Evolutionary conservation across 202 grass and related monocot species (phyloP).

Genomic region (Eragrostis tef): DNA sequence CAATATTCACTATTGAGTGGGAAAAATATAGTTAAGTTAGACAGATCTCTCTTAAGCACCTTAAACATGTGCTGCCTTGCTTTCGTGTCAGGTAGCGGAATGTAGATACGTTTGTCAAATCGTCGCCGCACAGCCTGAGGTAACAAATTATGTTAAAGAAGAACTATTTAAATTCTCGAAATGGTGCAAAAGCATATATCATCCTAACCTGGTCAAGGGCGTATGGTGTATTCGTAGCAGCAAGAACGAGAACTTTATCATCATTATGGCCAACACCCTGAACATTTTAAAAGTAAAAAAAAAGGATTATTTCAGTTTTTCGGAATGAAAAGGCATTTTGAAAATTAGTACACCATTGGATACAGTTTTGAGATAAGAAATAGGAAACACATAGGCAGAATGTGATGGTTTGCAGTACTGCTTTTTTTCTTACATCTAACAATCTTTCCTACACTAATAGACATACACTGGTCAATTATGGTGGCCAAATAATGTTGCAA

Average conservation of each 20-base stretch:
- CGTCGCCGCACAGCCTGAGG: constrained; percentile 79
- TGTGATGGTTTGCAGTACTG: background rate
- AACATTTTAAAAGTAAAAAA: constrained; percentile 16
- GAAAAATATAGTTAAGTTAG: background rate
- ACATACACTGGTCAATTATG: background rate
- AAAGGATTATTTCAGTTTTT: background rate
- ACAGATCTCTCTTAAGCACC: constrained; percentile 52
- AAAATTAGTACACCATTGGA: background rate
- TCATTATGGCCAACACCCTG: constrained; percentile 98
- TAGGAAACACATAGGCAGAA: background rate
- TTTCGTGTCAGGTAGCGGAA: constrained; percentile 89
- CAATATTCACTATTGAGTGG: background rate
- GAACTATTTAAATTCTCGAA: background rate
- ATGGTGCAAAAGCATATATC: constrained; percentile 22
- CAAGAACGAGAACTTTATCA: constrained; percentile 96
- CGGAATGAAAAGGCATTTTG: background rate
- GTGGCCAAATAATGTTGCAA: background rate
- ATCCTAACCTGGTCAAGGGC: constrained; percentile 81
- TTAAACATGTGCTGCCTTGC: constrained; percentile 97
- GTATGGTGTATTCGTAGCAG: constrained; percentile 96
- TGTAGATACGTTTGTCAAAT: constrained; percentile 95
- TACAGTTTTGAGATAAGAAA: background rate
- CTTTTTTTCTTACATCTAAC: background rate
- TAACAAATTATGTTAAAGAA: constrained; percentile 38
- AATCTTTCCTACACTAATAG: background rate